phyloP scores from a whole-genome alignment of 2,329 filamentous ascomycete genomes.

The Ophiobolus disseminans region DNA sequence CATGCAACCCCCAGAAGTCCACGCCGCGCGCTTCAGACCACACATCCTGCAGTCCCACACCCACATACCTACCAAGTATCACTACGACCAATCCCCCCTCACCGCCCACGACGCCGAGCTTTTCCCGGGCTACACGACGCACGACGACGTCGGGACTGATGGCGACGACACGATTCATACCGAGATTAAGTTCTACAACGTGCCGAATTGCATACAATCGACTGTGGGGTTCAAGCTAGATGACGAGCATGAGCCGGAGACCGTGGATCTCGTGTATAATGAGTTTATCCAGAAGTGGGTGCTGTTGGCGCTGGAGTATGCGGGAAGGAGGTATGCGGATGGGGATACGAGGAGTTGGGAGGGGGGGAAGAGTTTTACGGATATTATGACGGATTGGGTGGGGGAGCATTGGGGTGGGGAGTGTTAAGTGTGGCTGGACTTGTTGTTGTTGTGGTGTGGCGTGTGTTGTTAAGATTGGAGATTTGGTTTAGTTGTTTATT shows the following conservation, averaged over 20 bases:
- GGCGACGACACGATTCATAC: constrained; percentile 91
- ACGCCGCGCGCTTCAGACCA: constrained; percentile 35
- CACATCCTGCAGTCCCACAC: constrained; percentile 18
- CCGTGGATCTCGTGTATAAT: constrained; percentile 86
- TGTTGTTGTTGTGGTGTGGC: too few relatives aligned
- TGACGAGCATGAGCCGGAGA: constrained; percentile 63
- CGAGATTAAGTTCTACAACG: constrained; percentile 73
- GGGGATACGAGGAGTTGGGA: constrained; percentile 62
- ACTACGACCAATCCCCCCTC: constrained; percentile 19
- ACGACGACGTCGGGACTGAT: constrained; percentile 80
- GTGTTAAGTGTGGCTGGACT: too few relatives aligned
- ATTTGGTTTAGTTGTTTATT: too few relatives aligned
- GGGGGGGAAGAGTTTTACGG: constrained; percentile 62
- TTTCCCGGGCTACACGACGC: constrained; percentile 86
- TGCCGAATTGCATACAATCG: constrained; percentile 85
- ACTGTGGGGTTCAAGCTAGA: constrained; percentile 62
- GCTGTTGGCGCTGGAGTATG: constrained; percentile 72
- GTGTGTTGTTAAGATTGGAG: too few relatives aligned
- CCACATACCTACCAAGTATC: constrained; percentile 4
- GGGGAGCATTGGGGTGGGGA: constrained; percentile 61
- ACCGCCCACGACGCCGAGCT: constrained; percentile 41
- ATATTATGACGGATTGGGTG: constrained; percentile 67
- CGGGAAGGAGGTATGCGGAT: constrained; percentile 59
- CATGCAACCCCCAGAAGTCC: constrained; percentile 57
- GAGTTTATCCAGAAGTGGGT: constrained; percentile 90